phyloP scores from a whole-genome alignment of 116 monocot genomes.

The Phalaenopsis hybrid region DNA sequence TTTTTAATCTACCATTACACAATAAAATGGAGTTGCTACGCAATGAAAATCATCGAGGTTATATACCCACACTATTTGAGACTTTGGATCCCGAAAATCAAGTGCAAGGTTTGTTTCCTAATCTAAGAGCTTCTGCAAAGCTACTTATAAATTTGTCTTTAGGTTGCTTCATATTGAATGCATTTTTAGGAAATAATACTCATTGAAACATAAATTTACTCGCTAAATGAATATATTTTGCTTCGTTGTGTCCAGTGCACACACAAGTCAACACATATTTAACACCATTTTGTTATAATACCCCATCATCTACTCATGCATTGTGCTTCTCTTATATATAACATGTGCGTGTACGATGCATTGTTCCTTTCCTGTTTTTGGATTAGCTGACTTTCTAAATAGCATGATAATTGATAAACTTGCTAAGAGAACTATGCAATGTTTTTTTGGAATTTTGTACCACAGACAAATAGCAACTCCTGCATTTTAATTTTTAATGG shows the following conservation, averaged over 20 bases:
- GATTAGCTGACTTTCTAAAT: too few species aligned
- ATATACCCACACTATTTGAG: constrained; percentile 70
- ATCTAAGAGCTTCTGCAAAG: neutral
- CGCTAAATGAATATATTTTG: neutral
- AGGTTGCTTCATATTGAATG: neutral
- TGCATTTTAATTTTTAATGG: too few species aligned
- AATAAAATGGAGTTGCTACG: constrained; percentile 70
- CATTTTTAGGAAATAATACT: neutral
- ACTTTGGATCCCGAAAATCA: constrained; percentile 71
- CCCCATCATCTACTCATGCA: too few species aligned
- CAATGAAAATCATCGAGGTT: constrained; percentile 81
- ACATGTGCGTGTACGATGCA: too few species aligned
- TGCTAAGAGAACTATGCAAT: too few species aligned
- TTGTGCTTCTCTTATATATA: too few species aligned
- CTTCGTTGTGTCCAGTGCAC: neutral
- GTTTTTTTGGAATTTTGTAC: too few species aligned
- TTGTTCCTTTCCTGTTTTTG: too few species aligned
- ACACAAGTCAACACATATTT: too few species aligned
- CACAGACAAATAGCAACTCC: too few species aligned
- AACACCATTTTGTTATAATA: too few species aligned
- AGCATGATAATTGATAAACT: too few species aligned
- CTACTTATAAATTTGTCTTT: neutral
- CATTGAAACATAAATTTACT: neutral
- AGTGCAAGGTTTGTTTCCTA: constrained; percentile 44
- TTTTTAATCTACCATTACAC: constrained; percentile 55